Conservation (phyloP, 345 rosid species). For the Geranium brycei region DNA sequence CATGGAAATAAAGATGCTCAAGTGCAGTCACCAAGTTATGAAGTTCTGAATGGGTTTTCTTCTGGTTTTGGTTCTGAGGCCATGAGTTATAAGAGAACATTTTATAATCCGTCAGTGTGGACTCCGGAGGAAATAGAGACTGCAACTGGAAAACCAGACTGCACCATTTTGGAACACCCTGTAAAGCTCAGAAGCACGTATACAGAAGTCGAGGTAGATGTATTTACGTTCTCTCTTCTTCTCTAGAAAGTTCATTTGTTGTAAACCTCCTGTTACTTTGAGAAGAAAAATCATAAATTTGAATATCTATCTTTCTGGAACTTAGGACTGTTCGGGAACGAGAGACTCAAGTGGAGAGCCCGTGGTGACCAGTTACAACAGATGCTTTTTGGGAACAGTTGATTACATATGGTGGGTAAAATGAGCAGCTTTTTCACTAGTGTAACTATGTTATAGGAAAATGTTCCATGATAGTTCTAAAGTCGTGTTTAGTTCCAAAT, state of each 20-base stretch:
- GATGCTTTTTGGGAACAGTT: slow-evolving; percentile 86
- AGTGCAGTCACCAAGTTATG: slow-evolving; percentile 9
- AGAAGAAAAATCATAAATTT: background rate
- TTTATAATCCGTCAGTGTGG: slow-evolving; percentile 65
- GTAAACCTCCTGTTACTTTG: background rate
- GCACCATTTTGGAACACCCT: slow-evolving; percentile 47
- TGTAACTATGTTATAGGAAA: background rate
- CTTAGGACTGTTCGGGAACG: slow-evolving; percentile 54
- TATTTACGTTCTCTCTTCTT: no score
- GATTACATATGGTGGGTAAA: slow-evolving; percentile 74
- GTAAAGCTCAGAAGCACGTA: slow-evolving; percentile 69
- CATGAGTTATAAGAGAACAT: slow-evolving; percentile 17
- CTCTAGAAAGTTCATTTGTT: no score
- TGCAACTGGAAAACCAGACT: slow-evolving; percentile 63
- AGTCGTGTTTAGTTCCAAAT: no score
- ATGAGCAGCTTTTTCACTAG: background rate
- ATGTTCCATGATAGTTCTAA: no score
- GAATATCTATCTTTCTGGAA: slow-evolving; percentile 4
- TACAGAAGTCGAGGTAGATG: slow-evolving; percentile 63
- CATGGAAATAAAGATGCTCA: slow-evolving; percentile 21
- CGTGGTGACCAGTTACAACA: slow-evolving; percentile 71
- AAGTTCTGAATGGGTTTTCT: slow-evolving; percentile 23
- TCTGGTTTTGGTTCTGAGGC: slow-evolving; percentile 22
- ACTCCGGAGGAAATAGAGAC: slow-evolving; percentile 66
- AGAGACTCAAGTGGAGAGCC: slow-evolving; percentile 76